phyloP scores from a whole-genome alignment of 176 grass and related monocot species.

The Oryza glumipatula region DNA sequence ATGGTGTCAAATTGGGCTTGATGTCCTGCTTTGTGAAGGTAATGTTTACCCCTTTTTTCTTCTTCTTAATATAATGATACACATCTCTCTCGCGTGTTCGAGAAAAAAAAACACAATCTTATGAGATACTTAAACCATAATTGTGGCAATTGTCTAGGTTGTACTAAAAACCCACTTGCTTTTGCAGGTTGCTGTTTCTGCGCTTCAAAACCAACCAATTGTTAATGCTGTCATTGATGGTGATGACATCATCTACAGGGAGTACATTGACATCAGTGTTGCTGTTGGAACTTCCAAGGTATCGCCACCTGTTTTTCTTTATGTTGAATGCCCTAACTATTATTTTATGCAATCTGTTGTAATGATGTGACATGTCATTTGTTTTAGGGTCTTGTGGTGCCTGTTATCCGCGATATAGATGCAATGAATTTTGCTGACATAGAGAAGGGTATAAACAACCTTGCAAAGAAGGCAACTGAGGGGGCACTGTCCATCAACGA shows the following conservation, averaged over 20 bases:
- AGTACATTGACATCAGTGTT: constrained; percentile 79
- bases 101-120: not conserved
- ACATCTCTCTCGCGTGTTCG: too few species aligned
- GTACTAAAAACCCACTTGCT: constrained; percentile 35
- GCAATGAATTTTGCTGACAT: constrained; percentile 75
- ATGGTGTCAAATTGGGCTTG: constrained; percentile 81
- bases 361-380: constrained; percentile 12
- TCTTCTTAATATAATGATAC: too few species aligned
- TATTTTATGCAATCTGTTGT: not conserved
- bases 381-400: constrained; percentile 76
- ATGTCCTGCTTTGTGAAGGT: constrained; percentile 93
- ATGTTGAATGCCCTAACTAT: constrained; percentile 15
- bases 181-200: constrained; percentile 71
- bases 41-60: not conserved
- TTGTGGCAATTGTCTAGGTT: constrained; percentile 10
- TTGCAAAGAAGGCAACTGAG: constrained; percentile 79
- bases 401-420: constrained; percentile 73
- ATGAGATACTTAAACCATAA: constrained; percentile 19
- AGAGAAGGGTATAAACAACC: constrained; percentile 78
- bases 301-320: constrained; percentile 27
- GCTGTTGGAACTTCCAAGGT: constrained; percentile 84
- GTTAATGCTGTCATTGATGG: constrained; percentile 86
- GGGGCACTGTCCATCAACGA: constrained; percentile 86
- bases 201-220: constrained; percentile 73
- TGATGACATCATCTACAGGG: constrained; percentile 82